Conservation (phyloP, 257 asterid species). For the Thymus quinquecostatus region DNA sequence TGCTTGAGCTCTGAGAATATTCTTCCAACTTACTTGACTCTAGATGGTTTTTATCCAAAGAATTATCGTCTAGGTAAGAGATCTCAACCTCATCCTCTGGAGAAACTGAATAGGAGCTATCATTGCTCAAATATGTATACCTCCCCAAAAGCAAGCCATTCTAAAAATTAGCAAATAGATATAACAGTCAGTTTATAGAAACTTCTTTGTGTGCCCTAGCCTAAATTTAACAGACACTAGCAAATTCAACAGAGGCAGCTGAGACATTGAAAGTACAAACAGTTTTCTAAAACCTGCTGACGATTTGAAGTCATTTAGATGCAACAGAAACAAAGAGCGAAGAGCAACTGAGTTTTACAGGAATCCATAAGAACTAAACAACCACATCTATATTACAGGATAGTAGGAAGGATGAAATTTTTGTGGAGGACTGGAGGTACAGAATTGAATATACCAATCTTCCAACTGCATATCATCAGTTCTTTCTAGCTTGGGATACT, state of each 20-base stretch:
- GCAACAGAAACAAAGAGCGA: conserved; percentile 9
- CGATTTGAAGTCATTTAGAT: conserved; percentile 21
- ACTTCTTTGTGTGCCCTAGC: conserved; percentile 10
- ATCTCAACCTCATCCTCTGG: conserved; percentile 89
- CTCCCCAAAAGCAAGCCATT: conserved; percentile 83
- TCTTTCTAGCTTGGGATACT: conserved; percentile 8
- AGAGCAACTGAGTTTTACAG: conserved; percentile 21
- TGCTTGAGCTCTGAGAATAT: conserved; percentile 42
- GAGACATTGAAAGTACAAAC: conserved; percentile 22
- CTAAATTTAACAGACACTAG: conserved; percentile 11
- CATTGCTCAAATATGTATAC: conserved; percentile 77
- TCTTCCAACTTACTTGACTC: conserved; percentile 52
- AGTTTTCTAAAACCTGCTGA: conserved; percentile 4
- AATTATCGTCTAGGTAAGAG: conserved; percentile 53
- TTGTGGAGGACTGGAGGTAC: background rate
- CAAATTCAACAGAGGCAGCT: conserved; percentile 21
- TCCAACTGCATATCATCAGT: conserved; percentile 1
- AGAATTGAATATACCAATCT: background rate
- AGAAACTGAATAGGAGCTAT: conserved; percentile 77
- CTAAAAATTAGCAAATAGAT: conserved; percentile 48
- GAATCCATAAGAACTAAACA: background rate
- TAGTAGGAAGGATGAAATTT: background rate
- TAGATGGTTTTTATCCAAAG: conserved; percentile 40
- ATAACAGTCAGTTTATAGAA: conserved; percentile 31
- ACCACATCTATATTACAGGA: background rate